Evolutionary conservation across 805 yeast genomes (phyloP), one percentile per base, ranked within the genome.

Genomic region (Hagleromyces aurorensis): DNA sequence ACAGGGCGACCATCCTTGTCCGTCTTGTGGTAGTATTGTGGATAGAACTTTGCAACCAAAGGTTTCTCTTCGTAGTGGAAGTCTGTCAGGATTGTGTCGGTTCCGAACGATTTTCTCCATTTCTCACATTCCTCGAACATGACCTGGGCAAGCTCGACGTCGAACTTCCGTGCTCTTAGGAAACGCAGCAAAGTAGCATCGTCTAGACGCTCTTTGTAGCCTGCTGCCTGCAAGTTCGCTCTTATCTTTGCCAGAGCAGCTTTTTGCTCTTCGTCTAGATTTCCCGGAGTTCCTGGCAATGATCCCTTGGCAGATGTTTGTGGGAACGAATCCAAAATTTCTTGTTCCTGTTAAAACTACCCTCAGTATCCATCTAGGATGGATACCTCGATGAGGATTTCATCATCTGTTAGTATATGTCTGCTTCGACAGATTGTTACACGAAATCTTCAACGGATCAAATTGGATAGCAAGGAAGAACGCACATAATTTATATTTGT

Each of bases 1-100:
- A 86, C 79, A 5, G 98, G 98, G 55, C 98, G 80, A 29, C 98
- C 98, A 41, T 91, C 98, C 50, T 71, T 83, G 60, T 91, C 98
- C 19, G 89, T 84, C 66, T 91, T 87, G 65, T 91, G 97, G 61
- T 91, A 91, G 64, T 87, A 91, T 64, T 87, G 96, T 19, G 98
- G 98, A 59, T 91, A 91, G 60, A 67, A 79, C 52, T 74, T 69
- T 38, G 95, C 95, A 42, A 87, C 96, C 29, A 73, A 59, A 16
- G 91, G 81, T 64, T 91, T 91, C 65, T 91, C 98, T n/a, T 73
- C 76, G 64, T 89, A 91, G 38, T 82, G 76, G 70, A 89, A 91
- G 55, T 85, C 95, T 45, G 69, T 65, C 51, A 91, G 68, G 41
- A 91, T 80, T 25, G 89, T 83, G 61, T 89, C 80, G 19, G 86